Evolutionary conservation across 192 early-diverging fungal species (phyloP).

Genomic region (Pilobolus umbonatus): DNA sequence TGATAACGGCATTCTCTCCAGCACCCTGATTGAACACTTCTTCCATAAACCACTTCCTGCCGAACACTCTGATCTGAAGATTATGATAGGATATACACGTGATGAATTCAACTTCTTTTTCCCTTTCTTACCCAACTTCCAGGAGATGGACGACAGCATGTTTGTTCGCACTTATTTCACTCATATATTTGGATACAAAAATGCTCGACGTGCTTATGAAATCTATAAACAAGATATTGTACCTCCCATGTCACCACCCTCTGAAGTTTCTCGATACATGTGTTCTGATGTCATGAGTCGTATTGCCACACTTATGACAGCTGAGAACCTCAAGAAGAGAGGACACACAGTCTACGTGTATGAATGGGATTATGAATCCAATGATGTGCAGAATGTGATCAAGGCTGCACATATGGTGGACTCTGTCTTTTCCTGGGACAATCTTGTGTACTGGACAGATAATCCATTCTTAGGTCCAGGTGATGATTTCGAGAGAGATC

Average conservation of each 20-base stretch:
- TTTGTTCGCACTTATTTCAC: slow-evolving; percentile 26
- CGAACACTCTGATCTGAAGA: slow-evolving; percentile 4
- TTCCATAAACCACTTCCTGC: slow-evolving; percentile 10
- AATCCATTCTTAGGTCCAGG: slow-evolving; percentile 28
- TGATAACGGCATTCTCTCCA: slow-evolving; percentile 1
- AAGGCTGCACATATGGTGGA: slow-evolving; percentile 28
- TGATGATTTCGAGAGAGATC: slow-evolving; percentile 27
- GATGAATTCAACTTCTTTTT: slow-evolving; percentile 30
- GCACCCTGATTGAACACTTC: slow-evolving; percentile 6
- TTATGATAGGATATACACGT: slow-evolving; percentile 23
- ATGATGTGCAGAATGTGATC: slow-evolving; percentile 22
- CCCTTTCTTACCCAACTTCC: slow-evolving; percentile 20
- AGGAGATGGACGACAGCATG: slow-evolving; percentile 13
- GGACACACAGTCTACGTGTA: slow-evolving; percentile 17
- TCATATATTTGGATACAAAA: slow-evolving; percentile 24
- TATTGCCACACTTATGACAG: slow-evolving; percentile 6
- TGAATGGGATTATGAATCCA: slow-evolving; percentile 29
- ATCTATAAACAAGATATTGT: slow-evolving; percentile 19
- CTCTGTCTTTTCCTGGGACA: slow-evolving; percentile 23
- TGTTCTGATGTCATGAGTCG: slow-evolving; percentile 24
- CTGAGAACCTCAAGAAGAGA: slow-evolving; percentile 8
- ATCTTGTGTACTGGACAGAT: slow-evolving; percentile 16
- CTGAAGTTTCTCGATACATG: slow-evolving; percentile 17
- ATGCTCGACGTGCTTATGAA: slow-evolving; percentile 17
- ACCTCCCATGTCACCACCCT: slow-evolving; percentile 4